Conservation (phyloP, 2,329 filamentous ascomycete species). For the Diaporthe sp. region DNA sequence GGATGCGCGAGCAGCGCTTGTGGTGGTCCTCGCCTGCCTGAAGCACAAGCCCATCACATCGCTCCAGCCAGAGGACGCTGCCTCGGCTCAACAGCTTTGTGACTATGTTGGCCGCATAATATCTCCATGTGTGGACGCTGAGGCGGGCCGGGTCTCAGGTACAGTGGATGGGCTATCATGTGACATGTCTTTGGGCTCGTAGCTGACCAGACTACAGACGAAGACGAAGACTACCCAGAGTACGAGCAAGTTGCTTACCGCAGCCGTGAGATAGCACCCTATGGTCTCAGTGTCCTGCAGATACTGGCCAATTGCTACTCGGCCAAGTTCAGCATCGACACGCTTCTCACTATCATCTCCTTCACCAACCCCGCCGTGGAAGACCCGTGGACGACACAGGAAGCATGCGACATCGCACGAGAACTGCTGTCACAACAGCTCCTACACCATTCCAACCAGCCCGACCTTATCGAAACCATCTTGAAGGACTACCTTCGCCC, state of each 20-base stretch:
- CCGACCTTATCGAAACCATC: conserved; percentile 67
- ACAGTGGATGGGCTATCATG: background rate
- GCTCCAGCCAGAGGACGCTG: conserved; percentile 16
- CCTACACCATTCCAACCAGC: conserved; percentile 31
- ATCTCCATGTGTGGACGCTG: conserved; percentile 9
- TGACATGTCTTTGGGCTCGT: background rate
- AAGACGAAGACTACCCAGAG: conserved; percentile 28
- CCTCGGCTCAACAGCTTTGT: conserved; percentile 18
- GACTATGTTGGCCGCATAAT: conserved; percentile 24
- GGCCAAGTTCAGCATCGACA: conserved; percentile 40
- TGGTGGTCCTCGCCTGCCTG: conserved; percentile 33
- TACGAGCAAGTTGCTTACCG: conserved; percentile 31
- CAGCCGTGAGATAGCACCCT: conserved; percentile 25
- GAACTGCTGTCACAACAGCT: conserved; percentile 50
- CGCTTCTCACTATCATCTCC: conserved; percentile 50
- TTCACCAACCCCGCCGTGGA: conserved; percentile 42
- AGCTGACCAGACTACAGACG: conserved; percentile 25
- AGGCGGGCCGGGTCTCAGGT: conserved; percentile 15
- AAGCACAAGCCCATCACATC: conserved; percentile 14
- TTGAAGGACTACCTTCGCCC: conserved; percentile 75
- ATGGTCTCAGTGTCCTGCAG: conserved; percentile 27
- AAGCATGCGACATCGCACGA: conserved; percentile 47
- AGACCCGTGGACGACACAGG: conserved; percentile 48
- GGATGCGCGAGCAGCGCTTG: conserved; percentile 19
- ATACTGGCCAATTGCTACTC: background rate